These are phyloP conservation scores for Berberis vulgaris DNA, from an alignment of 164 flowering plant species.

Conservation along the genomic window DNA sequence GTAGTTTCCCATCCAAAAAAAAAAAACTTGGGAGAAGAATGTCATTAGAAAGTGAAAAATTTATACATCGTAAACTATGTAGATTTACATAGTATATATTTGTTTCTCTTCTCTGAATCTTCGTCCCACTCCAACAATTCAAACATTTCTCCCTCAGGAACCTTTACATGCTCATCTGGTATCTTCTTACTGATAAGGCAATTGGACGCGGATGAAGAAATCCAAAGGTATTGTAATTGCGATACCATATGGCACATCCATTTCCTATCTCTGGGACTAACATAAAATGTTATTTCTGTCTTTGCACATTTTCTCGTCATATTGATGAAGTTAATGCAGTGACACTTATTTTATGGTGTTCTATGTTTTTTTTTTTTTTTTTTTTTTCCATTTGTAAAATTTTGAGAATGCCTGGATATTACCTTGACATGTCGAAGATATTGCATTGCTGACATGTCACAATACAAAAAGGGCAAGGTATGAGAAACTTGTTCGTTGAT, in stretches of 20 bases:
- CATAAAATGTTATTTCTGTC: not conserved
- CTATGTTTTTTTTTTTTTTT: not conserved
- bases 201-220: not conserved
- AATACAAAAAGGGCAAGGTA: constrained; percentile 91
- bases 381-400: not conserved
- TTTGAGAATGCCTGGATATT: not conserved
- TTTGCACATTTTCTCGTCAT: not conserved
- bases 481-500: not conserved
- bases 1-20: too few species aligned
- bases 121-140: too few species aligned
- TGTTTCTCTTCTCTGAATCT: not conserved
- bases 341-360: not conserved
- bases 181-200: not conserved
- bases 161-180: not conserved
- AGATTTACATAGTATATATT: not conserved
- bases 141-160: too few species aligned
- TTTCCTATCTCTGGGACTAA: not conserved
- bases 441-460: constrained; percentile 97
- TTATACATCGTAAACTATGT: not conserved
- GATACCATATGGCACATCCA: not conserved
- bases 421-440: constrained; percentile 54
- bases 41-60: not conserved
- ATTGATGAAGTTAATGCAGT: not conserved
- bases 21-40: not conserved
- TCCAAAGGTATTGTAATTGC: not conserved